Evolutionary conservation across 345 rosid species (phyloP), one percentile per base, ranked within the genome.

Genomic region (Gossypium sturtianum): DNA sequence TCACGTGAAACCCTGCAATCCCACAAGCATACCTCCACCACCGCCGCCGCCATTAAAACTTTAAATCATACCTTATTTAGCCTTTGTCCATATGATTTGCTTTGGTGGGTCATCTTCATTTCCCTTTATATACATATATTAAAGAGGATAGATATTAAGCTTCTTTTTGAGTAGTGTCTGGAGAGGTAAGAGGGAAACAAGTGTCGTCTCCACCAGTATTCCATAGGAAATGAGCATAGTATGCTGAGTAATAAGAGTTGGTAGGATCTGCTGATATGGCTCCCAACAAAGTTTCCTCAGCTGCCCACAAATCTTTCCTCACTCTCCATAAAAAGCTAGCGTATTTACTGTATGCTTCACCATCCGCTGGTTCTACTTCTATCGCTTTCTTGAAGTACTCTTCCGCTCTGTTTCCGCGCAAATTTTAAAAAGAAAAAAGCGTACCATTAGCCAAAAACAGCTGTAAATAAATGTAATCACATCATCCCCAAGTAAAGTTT

Each of bases 121-220:
- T 5, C 41, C 7, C 41, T 5, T 34, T 34, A 34, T 5, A 34
- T 45, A 45, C 1, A 45, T 45, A 44, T 44, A 44, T 76, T 45
- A 34, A 34, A 34, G 7, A 5, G 41, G 41, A 34, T 34, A 34
- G 41, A 34, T 34, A 5, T n/a, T 66, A 76, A 34, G 61, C 41
- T 49, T 51, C 68, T 74, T 8, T 34, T 34, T 34, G 53, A 52
- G 56, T 12, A 1, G 78, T 75, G 9, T 75, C 78, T 13, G 85
- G 53, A 62, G 88, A 82, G 62, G 56, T 72, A 20, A 92, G 85
- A 75, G 97, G 94, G 88, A 86, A 94, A 77, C 98, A 95, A 8
- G 99, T 92, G 74, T 92, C 98, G 3, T 95, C 97, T 2, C 93
- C 98, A 2, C 98, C 99, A 0, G 99, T 95, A 51, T 89, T 95